Evolutionary conservation across 176 grass and related monocot species (phyloP).

Genomic region (Olyra latifolia): DNA sequence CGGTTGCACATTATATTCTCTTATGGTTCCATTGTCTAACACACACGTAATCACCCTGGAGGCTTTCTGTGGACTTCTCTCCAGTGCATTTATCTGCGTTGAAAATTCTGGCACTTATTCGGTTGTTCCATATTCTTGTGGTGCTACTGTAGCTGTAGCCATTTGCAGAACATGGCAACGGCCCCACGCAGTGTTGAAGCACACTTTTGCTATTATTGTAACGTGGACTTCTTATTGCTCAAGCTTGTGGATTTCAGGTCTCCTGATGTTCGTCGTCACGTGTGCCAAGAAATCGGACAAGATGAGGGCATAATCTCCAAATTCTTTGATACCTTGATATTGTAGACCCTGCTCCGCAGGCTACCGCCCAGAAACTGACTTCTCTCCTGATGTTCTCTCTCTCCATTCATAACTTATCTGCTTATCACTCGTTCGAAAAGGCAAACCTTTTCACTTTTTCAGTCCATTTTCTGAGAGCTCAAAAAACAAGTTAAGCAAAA

Average conservation of each 20-base stretch:
- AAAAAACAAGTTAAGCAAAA: too few relatives aligned
- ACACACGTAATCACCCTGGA: neutral
- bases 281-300: neutral
- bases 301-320: neutral
- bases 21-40: neutral
- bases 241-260: neutral
- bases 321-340: neutral
- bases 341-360: neutral
- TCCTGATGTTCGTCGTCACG: neutral
- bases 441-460: too few relatives aligned
- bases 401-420: too few relatives aligned
- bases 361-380: neutral
- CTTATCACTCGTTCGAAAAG: too few relatives aligned
- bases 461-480: too few relatives aligned
- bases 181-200: neutral
- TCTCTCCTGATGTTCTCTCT: too few relatives aligned
- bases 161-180: neutral
- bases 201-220: neutral
- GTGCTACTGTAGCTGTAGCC: neutral
- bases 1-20: neutral
- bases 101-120: neutral
- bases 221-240: neutral
- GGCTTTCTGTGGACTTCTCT: neutral
- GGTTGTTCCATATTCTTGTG: neutral
- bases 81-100: neutral